phyloP scores from a whole-genome alignment of 2,329 filamentous ascomycete species.

The Clonostachys rosea region DNA sequence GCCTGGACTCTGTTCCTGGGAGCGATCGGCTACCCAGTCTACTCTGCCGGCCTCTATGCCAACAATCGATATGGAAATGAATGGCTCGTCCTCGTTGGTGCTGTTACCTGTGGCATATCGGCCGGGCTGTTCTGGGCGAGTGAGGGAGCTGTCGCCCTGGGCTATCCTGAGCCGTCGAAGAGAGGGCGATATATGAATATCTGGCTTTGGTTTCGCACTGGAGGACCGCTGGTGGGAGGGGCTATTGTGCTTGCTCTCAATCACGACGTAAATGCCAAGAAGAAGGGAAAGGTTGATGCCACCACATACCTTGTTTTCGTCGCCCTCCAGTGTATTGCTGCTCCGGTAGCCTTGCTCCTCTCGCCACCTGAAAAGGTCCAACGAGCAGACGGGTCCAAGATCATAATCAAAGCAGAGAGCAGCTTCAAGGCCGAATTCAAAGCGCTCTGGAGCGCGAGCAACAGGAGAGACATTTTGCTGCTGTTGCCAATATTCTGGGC shows the following conservation, averaged over 20 bases:
- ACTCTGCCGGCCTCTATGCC: constrained; percentile 37
- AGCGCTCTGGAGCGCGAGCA: constrained; percentile 2
- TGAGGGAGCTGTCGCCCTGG: constrained; percentile 6
- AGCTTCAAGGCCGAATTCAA: constrained; percentile 1
- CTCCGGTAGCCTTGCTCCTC: constrained; percentile 36
- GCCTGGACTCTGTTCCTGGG: constrained; percentile 31
- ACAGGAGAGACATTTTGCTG: constrained; percentile 1
- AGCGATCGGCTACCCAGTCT: constrained; percentile 38
- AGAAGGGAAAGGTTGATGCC: neutral
- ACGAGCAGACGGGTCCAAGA: constrained; percentile 21
- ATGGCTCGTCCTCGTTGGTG: constrained; percentile 33
- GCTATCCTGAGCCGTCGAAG: constrained; percentile 14
- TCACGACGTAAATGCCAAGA: constrained; percentile 13
- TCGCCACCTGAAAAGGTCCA: constrained; percentile 40
- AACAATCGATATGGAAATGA: constrained; percentile 36
- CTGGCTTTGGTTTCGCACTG: constrained; percentile 37
- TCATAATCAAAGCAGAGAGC: constrained; percentile 4
- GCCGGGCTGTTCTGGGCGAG: constrained; percentile 24
- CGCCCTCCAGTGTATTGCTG: constrained; percentile 35
- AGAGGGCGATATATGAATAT: constrained; percentile 11
- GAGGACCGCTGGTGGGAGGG: constrained; percentile 39
- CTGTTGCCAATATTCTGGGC: constrained; percentile 7
- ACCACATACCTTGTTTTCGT: constrained; percentile 29
- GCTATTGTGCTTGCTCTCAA: constrained; percentile 42
- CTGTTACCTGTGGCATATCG: constrained; percentile 27